Percentiles rank a stretch among this genome's conserved stretches.
phyloP scores from a whole-genome alignment of 116 monocot genomes.

The Iris pallida region DNA sequence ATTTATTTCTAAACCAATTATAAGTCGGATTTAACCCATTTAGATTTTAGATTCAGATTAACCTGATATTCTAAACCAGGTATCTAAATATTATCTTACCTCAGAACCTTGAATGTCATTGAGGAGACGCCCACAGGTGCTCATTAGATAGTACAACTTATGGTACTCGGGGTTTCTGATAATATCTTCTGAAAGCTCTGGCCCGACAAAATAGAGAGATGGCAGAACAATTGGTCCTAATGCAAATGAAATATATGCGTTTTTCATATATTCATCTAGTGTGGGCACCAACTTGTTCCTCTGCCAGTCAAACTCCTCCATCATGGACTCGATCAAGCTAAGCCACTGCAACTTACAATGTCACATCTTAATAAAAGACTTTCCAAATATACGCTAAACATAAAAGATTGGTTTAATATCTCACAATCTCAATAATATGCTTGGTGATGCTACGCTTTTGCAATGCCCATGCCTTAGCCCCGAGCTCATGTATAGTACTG shows the following conservation, averaged over 20 bases:
- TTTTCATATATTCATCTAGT: constrained; percentile 61
- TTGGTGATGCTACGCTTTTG: constrained; percentile 45
- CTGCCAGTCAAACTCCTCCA: constrained; percentile 66
- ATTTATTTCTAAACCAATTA: too few relatives aligned
- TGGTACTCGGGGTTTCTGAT: constrained; percentile 44
- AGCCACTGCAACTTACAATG: constrained; percentile 55
- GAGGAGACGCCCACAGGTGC: constrained; percentile 71
- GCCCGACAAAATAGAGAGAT: constrained; percentile 64
- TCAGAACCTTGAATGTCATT: constrained; percentile 77
- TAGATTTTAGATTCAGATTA: too few relatives aligned
- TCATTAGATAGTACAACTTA: constrained; percentile 54
- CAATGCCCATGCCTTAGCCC: constrained; percentile 40
- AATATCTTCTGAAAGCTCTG: constrained; percentile 43
- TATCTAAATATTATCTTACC: constrained; percentile 26
- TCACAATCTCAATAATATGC: constrained; percentile 64
- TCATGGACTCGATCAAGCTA: constrained; percentile 57
- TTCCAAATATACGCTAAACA: neutral
- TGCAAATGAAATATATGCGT: constrained; percentile 73
- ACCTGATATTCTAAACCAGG: too few relatives aligned
- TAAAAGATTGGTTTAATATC: constrained; percentile 12
- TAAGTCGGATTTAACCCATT: too few relatives aligned
- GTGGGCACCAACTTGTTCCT: constrained; percentile 50
- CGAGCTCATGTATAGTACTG: constrained; percentile 58
- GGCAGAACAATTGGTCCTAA: constrained; percentile 77
- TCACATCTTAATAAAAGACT: too few relatives aligned